Base-by-base conservation (phyloP, 2,329 filamentous ascomycete species). In the Sarocladiaceae sp. region DNA sequence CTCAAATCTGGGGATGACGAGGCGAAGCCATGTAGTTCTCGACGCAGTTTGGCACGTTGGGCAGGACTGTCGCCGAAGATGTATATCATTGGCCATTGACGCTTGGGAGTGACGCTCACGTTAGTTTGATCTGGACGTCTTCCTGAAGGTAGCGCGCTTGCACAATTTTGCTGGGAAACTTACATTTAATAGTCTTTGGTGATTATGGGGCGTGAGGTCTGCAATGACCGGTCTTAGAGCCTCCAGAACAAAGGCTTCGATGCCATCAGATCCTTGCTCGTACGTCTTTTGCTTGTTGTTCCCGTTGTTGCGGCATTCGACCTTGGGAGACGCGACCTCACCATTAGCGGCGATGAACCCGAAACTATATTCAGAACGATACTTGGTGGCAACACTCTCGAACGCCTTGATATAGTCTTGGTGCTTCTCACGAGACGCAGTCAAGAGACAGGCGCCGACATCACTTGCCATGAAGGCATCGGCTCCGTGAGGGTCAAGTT, bases 61-160 rank as follows among this genome's bases (percentile, higher is more conserved):
- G 47, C 36, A 5, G 31, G 15, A 28, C 18, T 23, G 18, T 25
- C 15, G 29, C 29, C 47, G 18, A 50, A 36, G 8, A 50, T 37
- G 31, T 50, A 50, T 15, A 50, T 26, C 47, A 50, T 50, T 17
- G 47, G 47, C 47, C 47, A 50, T 26, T 37, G 47, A 8, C 47
- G 47, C 47, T 50, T 29, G 10, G n/a, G n/a, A 20, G 4, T 4
- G 11, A 11, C 4, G 26, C 22, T n/a, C 3, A 23, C 10, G 18
- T 40, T 15, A 40, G 37, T 17, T 22, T 23, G 18, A 12, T 10
- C 18, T 37, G 11, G 11, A n/a, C 6, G 11, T 37, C 35, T 12
- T 17, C 8, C 11, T 37, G 35, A 37, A 12, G 7, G 6, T 8
- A 17, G 33, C 18, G 15, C 6, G 15, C 37, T 4, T 10, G 20